Evolutionary conservation across 1,284 basidiomycete species (phyloP), one percentile per base, ranked within the genome.

Genomic region (Lignosus rhinocerotis): DNA sequence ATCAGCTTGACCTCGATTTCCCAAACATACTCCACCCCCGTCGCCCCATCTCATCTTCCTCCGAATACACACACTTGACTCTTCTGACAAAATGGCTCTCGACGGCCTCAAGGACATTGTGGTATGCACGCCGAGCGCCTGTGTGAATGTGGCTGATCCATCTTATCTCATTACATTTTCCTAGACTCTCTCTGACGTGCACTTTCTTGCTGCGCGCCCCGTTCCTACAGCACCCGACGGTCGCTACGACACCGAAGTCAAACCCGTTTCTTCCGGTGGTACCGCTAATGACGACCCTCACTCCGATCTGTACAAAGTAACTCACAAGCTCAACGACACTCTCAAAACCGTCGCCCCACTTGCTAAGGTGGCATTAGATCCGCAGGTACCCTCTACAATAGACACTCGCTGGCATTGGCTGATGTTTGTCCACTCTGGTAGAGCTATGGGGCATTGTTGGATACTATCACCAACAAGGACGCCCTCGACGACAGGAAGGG

Each of bases 401-500:
- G 12, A 16, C 7, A 33, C 21, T 5, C 17, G 6, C 38, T 19
- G 17, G 17, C 31, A 30, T n/a, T 21, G n/a, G 17, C 48, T 12
- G 43, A 8, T n/a, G 12, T 21, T 7, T 41, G 7, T 25, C 25
- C 31, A 5, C 36, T n/a, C 34, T 21, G n/a, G n/a, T 25, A 66
- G 61, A 55, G 54, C 6, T 57, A 69, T 62, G 75, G 76, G 11
- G 81, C 82, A 7, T 76, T 81, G 45, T 47, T 73, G n/a, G 79
- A 91, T 66, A 81, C 80, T 8, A 44, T 83, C 5, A 68, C 68
- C 57, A 74, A 84, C 63, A 63, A 74, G 9, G 76, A 75, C 43
- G 74, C 74, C 1, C 71, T 90, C 38, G 86, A 92, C 72, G 89
- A 92, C 66, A 77, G 89, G 53, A 79, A 80, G 69, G 74, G 79